Base-by-base conservation (phyloP, 371 early-diverging fungal genomes). In the Mortierella sp. region DNA sequence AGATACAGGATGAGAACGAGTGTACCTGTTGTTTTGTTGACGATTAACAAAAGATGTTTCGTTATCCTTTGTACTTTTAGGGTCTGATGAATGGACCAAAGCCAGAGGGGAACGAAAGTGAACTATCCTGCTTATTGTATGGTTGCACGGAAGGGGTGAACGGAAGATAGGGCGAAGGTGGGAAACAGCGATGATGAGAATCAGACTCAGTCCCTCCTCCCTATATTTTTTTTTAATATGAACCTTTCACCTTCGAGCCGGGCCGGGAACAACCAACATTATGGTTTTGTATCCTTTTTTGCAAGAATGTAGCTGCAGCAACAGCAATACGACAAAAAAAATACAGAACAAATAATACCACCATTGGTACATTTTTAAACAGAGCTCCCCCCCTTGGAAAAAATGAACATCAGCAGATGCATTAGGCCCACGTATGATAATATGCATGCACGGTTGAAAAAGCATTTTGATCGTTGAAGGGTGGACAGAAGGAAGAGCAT, bases 11-110 rank as follows among this genome's bases (percentile, higher is more conserved):
- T 48, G 48, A 48, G 48, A 48, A 48, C 14, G 5, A 38, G 42
- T 48, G 48, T 48, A 38, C 42, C 1, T 48, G 48, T 48, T 48
- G 9, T 1, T 48, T 48, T 48, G 48, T 48, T 48, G 48, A 48
- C 14, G 48, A 48, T 8, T 48, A 48, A 48, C 48, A 31, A 28
- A 58, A 4, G 6, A 38, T 38, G 21, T 38, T 65, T 6, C 31
- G 38, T 21, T 31, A 34, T 65, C 14, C 8, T 34, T 16, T 31
- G 19, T 31, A 16, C 31, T 4, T 63, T 44, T 77, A 83, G 84
- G 84, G 4, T 83, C 84, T 13, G 77, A 79, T 58, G 84, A 83
- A 71, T 83, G 84, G 84, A 50, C 76, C 50, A 76, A 74, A 9
- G 77, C 84, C 55, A 80, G 84, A 21, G 84, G 84, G 16, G 84